Evolutionary conservation across 345 rosid species (phyloP).

Genomic region (Hypericum androsaemum): DNA sequence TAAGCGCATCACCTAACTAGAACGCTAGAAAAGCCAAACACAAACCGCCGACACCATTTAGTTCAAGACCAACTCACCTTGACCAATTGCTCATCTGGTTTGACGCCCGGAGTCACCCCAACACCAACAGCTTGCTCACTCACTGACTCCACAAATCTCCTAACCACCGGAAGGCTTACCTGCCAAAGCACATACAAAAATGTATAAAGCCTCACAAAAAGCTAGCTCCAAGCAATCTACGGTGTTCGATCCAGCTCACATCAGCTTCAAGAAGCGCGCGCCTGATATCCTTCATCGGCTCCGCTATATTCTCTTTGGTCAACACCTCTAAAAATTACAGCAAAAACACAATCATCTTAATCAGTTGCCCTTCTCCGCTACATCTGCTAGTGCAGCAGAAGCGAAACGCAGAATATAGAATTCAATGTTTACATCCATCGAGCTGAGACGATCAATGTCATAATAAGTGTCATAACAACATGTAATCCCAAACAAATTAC

Average conservation of each 20-base stretch:
- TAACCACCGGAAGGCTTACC: slow-evolving; percentile 97
- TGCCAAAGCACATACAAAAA: slow-evolving; percentile 24
- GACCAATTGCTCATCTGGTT: slow-evolving; percentile 92
- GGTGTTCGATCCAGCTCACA: slow-evolving; percentile 39
- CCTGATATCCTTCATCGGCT: slow-evolving; percentile 96
- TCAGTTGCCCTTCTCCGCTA: too few relatives aligned
- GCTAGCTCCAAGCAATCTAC: slow-evolving; percentile 4
- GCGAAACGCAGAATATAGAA: not conserved
- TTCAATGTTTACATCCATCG: too few relatives aligned
- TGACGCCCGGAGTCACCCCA: slow-evolving; percentile 78
- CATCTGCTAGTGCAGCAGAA: too few relatives aligned
- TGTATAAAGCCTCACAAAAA: too few relatives aligned
- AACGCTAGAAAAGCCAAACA: too few relatives aligned
- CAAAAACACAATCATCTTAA: too few relatives aligned
- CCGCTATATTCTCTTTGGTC: slow-evolving; percentile 88
- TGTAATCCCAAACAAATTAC: slow-evolving; percentile 18
- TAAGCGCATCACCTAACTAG: too few relatives aligned
- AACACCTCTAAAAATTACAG: slow-evolving; percentile 45
- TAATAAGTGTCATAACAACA: too few relatives aligned
- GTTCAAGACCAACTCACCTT: slow-evolving; percentile 33
- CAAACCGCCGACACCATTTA: not conserved
- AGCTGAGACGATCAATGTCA: too few relatives aligned
- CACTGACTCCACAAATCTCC: slow-evolving; percentile 86
- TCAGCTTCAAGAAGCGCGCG: slow-evolving; percentile 97
- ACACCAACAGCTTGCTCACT: slow-evolving; percentile 88